Percentiles rank a stretch among this genome's conserved stretches.
These are phyloP conservation scores for Lupinus albus DNA, from an alignment of 306 rosid genomes.

Conservation along the genomic window DNA sequence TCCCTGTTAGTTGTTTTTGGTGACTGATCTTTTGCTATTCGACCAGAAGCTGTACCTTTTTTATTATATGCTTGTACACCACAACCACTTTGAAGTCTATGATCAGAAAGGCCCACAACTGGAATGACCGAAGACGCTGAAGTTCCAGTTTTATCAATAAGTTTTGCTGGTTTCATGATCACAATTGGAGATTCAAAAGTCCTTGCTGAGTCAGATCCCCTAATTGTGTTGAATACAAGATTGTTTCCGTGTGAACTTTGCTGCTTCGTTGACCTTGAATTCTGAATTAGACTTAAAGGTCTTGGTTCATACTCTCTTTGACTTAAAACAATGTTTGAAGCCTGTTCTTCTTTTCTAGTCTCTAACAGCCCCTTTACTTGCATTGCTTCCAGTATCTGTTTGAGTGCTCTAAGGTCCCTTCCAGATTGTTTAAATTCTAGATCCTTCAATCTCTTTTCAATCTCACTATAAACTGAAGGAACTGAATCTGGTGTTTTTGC, in stretches of 20 bases:
- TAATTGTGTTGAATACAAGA: slow-evolving; percentile 35
- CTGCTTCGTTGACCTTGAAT: slow-evolving; percentile 47
- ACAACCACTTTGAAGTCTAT: slow-evolving; percentile 42
- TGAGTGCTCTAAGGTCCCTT: slow-evolving; percentile 75
- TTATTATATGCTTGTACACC: slow-evolving; percentile 42
- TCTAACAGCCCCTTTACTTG: slow-evolving; percentile 67
- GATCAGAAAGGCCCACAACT: slow-evolving; percentile 43
- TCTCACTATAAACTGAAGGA: slow-evolving; percentile 63
- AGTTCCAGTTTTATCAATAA: slow-evolving; percentile 50
- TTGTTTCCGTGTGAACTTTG: slow-evolving; percentile 40
- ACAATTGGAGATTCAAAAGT: slow-evolving; percentile 62
- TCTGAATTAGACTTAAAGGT: slow-evolving; percentile 38
- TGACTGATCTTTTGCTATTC: slow-evolving; percentile 46
- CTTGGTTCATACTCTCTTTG: slow-evolving; percentile 50
- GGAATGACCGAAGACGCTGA: slow-evolving; percentile 55
- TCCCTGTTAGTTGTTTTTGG: slow-evolving; percentile 47
- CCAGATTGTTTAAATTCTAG: slow-evolving; percentile 71
- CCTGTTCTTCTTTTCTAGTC: slow-evolving; percentile 51
- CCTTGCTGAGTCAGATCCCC: slow-evolving; percentile 44
- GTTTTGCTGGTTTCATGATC: slow-evolving; percentile 74
- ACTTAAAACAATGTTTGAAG: slow-evolving; percentile 44
- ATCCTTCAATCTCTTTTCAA: slow-evolving; percentile 67
- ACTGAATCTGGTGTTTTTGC: slow-evolving; percentile 49
- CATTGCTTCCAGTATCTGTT: slow-evolving; percentile 75
- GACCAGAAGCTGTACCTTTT: slow-evolving; percentile 42